Evolutionary conservation across 164 flowering plant genomes (phyloP), one percentile per base, ranked within the genome.

Genomic region (Houttuynia cordata): DNA sequence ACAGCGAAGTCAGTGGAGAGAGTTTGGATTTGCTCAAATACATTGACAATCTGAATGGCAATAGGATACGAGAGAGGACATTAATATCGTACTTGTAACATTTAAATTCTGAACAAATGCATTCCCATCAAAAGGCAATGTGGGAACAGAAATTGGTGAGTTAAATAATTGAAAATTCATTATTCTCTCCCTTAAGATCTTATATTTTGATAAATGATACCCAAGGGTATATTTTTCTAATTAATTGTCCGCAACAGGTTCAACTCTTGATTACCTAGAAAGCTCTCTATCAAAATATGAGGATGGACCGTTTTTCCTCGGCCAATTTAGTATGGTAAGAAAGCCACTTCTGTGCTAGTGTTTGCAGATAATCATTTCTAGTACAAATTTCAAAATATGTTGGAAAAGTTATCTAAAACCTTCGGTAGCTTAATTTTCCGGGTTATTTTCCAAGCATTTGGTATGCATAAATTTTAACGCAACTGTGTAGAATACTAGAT

Each of bases 221-320:
- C 15, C 40, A 12, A 8, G 3, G 0, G 1, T 1, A 55, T 10
- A 20, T 21, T 8, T 17, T n/a, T 23, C n/a, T 9, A 19, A 22
- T 9, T 51, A n/a, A 49, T 21, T 30, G 71, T 71, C 30, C 60
- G 41, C 21, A 34, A 40, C 75, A 88, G 93, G 68, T 74, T 68
- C 80, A 66, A 74, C 76, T n/a, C 80, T 88, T 75, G 94, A 91
- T 74, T 70, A 80, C 78, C 39, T 91, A 41, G 96, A 91, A 67
- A 71, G 68, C 22, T 82, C 88, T 61, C 94, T 91, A 24, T 57
- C 70, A 14, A 91, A 83, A 64, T 91, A 82, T 66, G 85, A 79
- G 41, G 86, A 84, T 68, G 96, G 97, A 1, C 94, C 88, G 24
- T 91, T 86, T 81, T 82, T 91, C 76, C 87, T 91, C 22, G 97